Percentiles rank a stretch among this genome's conserved stretches.
Evolutionary conservation across 495 filamentous ascomycete species (phyloP).

Genomic region (Daldinia decipiens): DNA sequence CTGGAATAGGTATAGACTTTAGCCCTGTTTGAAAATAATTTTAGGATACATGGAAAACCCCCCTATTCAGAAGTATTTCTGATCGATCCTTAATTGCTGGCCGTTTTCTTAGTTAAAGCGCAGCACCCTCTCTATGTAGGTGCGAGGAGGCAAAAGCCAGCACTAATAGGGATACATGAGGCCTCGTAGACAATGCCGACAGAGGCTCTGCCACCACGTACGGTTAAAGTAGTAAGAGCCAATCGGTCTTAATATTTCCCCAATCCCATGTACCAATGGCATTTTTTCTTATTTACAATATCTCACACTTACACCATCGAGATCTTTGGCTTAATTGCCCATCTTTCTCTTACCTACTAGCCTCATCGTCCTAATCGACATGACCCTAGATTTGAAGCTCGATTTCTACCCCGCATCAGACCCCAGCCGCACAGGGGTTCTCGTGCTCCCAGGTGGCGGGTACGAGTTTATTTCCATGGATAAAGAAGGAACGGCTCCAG

Average conservation of each 20-base stretch:
- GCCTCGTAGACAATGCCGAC: neutral
- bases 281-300: neutral
- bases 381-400: slow-evolving; percentile 9
- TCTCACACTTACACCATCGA: neutral
- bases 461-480: slow-evolving; percentile 25
- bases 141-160: too few species aligned
- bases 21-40: too few species aligned
- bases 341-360: neutral
- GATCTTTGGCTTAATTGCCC: neutral
- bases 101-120: too few species aligned
- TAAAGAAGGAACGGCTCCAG: slow-evolving; percentile 14
- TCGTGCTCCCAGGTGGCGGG: slow-evolving; percentile 26
- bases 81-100: too few species aligned
- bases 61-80: too few species aligned
- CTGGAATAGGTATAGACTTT: too few species aligned
- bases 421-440: slow-evolving; percentile 22
- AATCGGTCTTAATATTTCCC: neutral
- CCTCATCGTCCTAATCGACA: neutral
- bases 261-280: neutral
- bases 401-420: slow-evolving; percentile 26
- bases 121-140: too few species aligned
- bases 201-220: neutral
- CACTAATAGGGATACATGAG: too few species aligned
- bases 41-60: too few species aligned
- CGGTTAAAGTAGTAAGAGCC: neutral